phyloP scores from a whole-genome alignment of 163 green algal genomes.

The Volvox carteri region DNA sequence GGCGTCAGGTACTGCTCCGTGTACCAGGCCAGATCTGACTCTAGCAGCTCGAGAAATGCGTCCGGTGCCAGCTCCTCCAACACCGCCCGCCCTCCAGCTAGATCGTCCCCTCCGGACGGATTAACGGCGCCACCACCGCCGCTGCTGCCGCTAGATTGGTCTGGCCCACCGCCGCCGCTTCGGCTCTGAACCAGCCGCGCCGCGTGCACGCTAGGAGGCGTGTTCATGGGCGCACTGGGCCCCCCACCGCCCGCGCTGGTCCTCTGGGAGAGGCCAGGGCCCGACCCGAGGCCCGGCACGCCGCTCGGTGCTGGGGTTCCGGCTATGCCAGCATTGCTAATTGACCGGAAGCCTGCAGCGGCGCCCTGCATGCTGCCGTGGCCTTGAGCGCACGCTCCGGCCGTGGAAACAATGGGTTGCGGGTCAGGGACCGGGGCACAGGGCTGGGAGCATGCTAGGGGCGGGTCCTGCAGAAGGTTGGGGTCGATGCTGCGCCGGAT shows the following conservation, averaged over 20 bases:
- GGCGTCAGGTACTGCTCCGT: conserved; percentile 36
- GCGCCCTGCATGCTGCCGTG: too few relatives aligned
- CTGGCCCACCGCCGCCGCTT: background rate
- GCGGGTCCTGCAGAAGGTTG: background rate
- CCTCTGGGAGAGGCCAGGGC: background rate
- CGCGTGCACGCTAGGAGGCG: conserved; percentile 25
- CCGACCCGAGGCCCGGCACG: background rate
- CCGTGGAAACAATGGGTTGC: too few relatives aligned
- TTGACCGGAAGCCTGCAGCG: too few relatives aligned
- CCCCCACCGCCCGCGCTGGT: background rate
- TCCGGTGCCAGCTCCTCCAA: background rate
- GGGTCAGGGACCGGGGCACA: too few relatives aligned
- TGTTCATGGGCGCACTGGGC: background rate
- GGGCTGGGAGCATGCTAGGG: background rate
- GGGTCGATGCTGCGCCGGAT: background rate
- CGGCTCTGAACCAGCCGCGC: conserved; percentile 10
- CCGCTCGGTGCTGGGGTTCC: background rate
- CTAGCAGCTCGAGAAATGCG: conserved; percentile 16
- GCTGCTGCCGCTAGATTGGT: background rate
- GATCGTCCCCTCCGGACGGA: background rate
- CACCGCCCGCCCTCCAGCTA: background rate
- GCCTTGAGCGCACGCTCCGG: too few relatives aligned
- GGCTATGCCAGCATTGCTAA: too few relatives aligned
- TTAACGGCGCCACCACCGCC: background rate
- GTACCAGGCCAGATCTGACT: conserved; percentile 45